These are phyloP conservation scores for Yamadazyma siamensis DNA, from an alignment of 1,139 yeast genomes.

Conservation along the genomic window DNA sequence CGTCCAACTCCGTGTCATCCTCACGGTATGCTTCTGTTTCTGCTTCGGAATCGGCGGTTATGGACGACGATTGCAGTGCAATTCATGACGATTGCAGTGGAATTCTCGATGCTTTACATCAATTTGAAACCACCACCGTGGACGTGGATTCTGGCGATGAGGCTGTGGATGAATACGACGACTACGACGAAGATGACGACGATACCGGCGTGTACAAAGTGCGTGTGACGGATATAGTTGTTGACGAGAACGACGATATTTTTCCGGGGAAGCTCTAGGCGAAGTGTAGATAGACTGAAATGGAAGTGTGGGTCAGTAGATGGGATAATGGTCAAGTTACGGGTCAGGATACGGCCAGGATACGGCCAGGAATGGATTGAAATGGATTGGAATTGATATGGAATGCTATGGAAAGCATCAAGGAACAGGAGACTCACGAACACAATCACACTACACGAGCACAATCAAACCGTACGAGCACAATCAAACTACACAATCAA, in stretches of 20 bases:
- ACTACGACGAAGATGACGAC: constrained; percentile 12
- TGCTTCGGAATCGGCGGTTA: constrained; percentile 1
- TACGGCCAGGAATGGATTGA: too few relatives aligned
- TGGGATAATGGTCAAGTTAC: too few relatives aligned
- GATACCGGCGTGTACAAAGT: constrained; percentile 38
- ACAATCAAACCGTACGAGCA: too few relatives aligned
- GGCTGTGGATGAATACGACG: constrained; percentile 20
- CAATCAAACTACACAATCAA: too few relatives aligned
- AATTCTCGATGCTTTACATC: constrained; percentile 14
- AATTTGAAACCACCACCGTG: constrained; percentile 17
- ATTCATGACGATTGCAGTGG: constrained; percentile 17
- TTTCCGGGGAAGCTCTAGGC: constrained; percentile 15
- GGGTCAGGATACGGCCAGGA: too few relatives aligned
- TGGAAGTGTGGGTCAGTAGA: too few relatives aligned
- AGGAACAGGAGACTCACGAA: too few relatives aligned
- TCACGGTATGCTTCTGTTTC: constrained; percentile 20
- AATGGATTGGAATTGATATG: too few relatives aligned
- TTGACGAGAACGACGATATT: constrained; percentile 38
- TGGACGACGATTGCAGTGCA: constrained; percentile 9
- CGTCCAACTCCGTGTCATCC: too few relatives aligned
- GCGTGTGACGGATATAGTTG: constrained; percentile 50
- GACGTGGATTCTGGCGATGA: constrained; percentile 13
- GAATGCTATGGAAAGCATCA: too few relatives aligned
- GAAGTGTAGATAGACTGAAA: neutral
- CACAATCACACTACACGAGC: too few relatives aligned